Evolutionary conservation across 805 yeast species (phyloP).

Genomic region (Spathaspora passalidarum): DNA sequence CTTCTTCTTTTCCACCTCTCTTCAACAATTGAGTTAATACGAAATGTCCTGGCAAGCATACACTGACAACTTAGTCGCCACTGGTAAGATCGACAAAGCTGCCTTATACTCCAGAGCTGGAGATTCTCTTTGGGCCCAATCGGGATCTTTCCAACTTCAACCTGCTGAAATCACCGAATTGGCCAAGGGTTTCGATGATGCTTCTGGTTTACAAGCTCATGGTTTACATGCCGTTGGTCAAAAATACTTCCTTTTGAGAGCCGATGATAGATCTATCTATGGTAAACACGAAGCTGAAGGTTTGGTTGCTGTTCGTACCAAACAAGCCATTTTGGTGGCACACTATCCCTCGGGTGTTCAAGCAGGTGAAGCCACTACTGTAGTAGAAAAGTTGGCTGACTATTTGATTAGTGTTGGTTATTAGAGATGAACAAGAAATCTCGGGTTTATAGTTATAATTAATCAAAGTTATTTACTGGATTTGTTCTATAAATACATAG

Average conservation of each 20-base stretch:
- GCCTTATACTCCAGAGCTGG: constrained; percentile 94
- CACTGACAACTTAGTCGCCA: constrained; percentile 86
- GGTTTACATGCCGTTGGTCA: constrained; percentile 85
- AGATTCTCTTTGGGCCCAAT: constrained; percentile 89
- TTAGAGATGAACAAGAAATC: constrained; percentile 30
- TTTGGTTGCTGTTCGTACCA: constrained; percentile 85
- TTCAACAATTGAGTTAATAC: constrained; percentile 4
- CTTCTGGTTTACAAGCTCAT: constrained; percentile 72
- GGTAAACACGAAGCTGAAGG: constrained; percentile 91
- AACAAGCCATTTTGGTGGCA: constrained; percentile 88
- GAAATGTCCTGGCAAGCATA: constrained; percentile 67
- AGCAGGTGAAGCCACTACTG: constrained; percentile 92
- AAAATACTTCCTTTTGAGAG: constrained; percentile 84
- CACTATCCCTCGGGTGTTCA: constrained; percentile 90
- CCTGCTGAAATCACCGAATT: constrained; percentile 70
- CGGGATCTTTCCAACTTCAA: constrained; percentile 62
- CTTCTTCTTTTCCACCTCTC: neutral
- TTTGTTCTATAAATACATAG: too few relatives aligned
- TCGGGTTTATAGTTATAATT: neutral
- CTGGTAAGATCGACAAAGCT: constrained; percentile 88
- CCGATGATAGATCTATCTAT: constrained; percentile 90
- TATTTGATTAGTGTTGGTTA: constrained; percentile 86
- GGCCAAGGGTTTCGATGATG: constrained; percentile 77
- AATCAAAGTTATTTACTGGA: neutral
- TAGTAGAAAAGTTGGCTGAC: constrained; percentile 94